Evolutionary conservation across 129 eudicot species (phyloP).

Genomic region (Kitagawia praeruptora): DNA sequence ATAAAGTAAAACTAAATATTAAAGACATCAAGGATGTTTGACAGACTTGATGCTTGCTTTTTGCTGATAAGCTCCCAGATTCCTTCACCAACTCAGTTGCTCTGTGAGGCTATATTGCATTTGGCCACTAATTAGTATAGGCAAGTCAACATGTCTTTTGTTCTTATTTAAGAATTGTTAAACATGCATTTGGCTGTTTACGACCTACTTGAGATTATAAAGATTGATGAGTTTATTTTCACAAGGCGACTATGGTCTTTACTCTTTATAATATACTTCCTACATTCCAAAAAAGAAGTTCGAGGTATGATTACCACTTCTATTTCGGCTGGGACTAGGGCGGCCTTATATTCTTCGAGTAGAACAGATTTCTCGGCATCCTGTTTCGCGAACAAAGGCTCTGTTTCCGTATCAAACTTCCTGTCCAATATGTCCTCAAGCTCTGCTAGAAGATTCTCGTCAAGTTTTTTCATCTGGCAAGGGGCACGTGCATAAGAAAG

Average conservation of each 20-base stretch:
- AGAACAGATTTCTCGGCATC: slow-evolving; percentile 23
- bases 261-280: not conserved
- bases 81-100: slow-evolving; percentile 25
- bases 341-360: slow-evolving; percentile 9
- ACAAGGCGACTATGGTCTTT: no score
- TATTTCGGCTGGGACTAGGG: no score
- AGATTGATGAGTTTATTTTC: not conserved
- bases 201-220: not conserved
- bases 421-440: slow-evolving; percentile 41
- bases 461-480: slow-evolving; percentile 71
- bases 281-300: slow-evolving; percentile 1
- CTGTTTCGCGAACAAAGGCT: slow-evolving; percentile 23
- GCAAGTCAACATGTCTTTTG: not conserved
- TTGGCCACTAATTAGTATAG: no score
- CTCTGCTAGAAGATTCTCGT: slow-evolving; percentile 46
- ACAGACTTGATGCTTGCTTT: slow-evolving; percentile 46
- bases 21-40: not conserved
- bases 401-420: slow-evolving; percentile 15
- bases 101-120: slow-evolving; percentile 23
- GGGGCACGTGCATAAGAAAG: slow-evolving; percentile 2
- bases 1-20: no score
- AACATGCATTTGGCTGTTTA: no score
- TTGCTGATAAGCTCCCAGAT: slow-evolving; percentile 16
- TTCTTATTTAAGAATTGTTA: no score
- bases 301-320: slow-evolving; percentile 19